Evolutionary conservation across 2,329 filamentous ascomycete species (phyloP), one percentile per base, ranked within the genome.

Genomic region (Dactylellina sp.): DNA sequence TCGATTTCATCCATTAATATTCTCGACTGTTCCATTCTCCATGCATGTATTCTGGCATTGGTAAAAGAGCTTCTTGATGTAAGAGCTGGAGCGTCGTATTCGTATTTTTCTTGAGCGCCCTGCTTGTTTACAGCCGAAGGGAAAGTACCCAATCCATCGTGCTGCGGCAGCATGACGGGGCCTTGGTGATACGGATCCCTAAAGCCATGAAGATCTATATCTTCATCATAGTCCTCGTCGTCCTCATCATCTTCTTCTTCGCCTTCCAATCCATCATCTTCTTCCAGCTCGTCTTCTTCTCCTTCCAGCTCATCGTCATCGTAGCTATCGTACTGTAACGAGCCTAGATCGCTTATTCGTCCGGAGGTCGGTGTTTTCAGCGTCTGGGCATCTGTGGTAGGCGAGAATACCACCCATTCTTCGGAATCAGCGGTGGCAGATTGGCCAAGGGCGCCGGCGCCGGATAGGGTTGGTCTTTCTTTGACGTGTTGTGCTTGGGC

Each of bases 351-450:
- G 28, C 95, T 83, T 35, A 91, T 62, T 91, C 96, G 61, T 90
- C 83, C 74, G 87, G 88, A 40, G 91, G 95, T 75, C 88, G 86
- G 39, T 75, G 90, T 89, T 3, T 88, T 88, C 9, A 86, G 85
- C 18, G 90, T 89, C 2, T 85, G 86, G 50, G 82, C 82, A 35
- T 84, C 83, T 71, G 89, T 88, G 7, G 86, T 85, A 1, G 92
- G 92, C 6, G 93, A 91, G 84, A 99, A 99, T 76, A 99, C 88
- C 62, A 98, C 90, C 95, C 95, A 99, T 86, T 96, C 94, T 81
- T 95, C 77, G 4, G 75, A 74, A 53, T 77, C 77, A 14, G 71
- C 71, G 71, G 63, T 66, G 37, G 62, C 59, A 20, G 71, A 66
- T 44, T 59, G 62, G 35, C 63, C 62, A 9, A 75, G 49, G 49